Conservation (phyloP, 257 asterid genomes). For the Cinchona pubescens region DNA sequence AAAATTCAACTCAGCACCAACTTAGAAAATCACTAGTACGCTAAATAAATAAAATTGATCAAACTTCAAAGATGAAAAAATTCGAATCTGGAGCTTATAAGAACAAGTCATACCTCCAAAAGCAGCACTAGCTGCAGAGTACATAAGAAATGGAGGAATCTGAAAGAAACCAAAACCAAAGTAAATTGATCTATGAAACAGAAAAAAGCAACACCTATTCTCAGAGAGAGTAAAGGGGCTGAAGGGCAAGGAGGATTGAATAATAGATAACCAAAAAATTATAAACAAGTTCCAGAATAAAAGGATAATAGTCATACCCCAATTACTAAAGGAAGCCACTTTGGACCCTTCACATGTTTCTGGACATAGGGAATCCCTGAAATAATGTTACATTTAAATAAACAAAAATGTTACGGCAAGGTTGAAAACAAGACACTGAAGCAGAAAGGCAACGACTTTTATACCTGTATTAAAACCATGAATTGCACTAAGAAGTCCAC, state of each 20-base stretch:
- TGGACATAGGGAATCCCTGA: conserved; percentile 65
- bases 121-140: conserved; percentile 79
- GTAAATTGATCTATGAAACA: conserved; percentile 2
- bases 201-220: neutral
- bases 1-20: neutral
- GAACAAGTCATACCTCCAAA: conserved; percentile 69
- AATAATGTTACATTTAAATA: conserved; percentile 1
- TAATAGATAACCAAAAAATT: neutral
- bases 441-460: conserved; percentile 3
- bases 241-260: neutral
- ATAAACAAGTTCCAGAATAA: neutral
- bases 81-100: too few species aligned
- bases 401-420: neutral
- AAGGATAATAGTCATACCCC: conserved; percentile 48
- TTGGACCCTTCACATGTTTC: conserved; percentile 62
- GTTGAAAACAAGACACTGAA: neutral
- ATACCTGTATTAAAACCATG: conserved; percentile 62
- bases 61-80: conserved; percentile 1
- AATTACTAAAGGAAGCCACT: conserved; percentile 64
- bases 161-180: conserved; percentile 23
- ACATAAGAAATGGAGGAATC: conserved; percentile 67
- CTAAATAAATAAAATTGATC: neutral
- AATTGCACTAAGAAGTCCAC: conserved; percentile 72
- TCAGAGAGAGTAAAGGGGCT: neutral
- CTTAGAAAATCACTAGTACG: neutral